A percentile compares a stretch with the other conserved stretches of the same genome.
Conservation (phyloP, 345 rosid species). For the Sonneratia caseolaris region DNA sequence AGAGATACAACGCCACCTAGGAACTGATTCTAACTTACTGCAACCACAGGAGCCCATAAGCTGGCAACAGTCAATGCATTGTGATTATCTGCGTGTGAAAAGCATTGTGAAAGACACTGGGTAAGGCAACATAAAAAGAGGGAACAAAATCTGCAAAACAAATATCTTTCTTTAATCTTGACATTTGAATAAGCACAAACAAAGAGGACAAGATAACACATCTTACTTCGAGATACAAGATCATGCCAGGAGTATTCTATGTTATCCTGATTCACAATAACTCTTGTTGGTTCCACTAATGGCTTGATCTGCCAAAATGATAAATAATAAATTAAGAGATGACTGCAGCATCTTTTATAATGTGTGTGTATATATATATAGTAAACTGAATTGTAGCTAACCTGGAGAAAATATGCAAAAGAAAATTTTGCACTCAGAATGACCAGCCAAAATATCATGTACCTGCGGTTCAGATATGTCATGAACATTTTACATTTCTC, state of each 20-base stretch:
- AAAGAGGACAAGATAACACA: not conserved
- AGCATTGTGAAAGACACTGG: not conserved
- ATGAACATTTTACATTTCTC: not conserved
- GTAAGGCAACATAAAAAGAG: not conserved
- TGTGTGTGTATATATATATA: not conserved
- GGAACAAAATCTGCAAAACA: no score
- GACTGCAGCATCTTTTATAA: not conserved
- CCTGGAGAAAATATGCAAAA: conserved; percentile 92
- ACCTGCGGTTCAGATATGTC: conserved; percentile 37
- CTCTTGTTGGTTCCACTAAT: conserved; percentile 65
- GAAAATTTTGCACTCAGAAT: conserved; percentile 71
- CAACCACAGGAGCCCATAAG: conserved; percentile 89
- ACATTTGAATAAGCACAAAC: not conserved
- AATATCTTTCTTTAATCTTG: not conserved
- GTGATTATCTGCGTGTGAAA: conserved; percentile 77
- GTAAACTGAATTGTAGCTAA: conserved; percentile 16
- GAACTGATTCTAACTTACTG: conserved; percentile 52
- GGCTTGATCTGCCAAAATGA: conserved; percentile 66
- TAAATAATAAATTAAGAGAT: not conserved
- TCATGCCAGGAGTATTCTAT: conserved; percentile 93
- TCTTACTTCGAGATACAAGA: conserved; percentile 72
- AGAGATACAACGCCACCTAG: not conserved
- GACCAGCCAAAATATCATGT: conserved; percentile 84
- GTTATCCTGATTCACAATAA: conserved; percentile 35
- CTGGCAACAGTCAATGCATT: conserved; percentile 71